Evolutionary conservation across 352 stramenopile genomes (phyloP).

Genomic region (Pythium rishiriense): DNA sequence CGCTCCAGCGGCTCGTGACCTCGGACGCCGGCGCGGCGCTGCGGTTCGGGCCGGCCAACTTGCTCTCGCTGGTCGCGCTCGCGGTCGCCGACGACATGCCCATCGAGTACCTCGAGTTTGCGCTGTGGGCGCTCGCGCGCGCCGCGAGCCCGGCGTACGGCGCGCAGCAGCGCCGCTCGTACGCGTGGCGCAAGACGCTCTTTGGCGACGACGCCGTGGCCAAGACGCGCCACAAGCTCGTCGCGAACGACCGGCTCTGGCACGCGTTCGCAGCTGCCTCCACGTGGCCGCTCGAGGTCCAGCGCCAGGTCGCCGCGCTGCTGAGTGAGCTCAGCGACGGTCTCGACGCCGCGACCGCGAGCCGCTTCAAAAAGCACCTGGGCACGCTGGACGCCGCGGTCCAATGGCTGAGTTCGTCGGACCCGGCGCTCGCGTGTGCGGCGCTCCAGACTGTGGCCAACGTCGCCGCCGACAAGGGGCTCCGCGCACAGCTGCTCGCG

Average conservation of each 20-base stretch:
- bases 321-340: constrained; percentile 45
- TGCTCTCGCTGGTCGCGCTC: constrained; percentile 64
- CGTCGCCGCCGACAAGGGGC: constrained; percentile 33
- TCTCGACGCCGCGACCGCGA: constrained; percentile 7
- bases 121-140: constrained; percentile 52
- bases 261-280: constrained; percentile 26
- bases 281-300: constrained; percentile 33
- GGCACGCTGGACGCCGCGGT: constrained; percentile 34
- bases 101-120: constrained; percentile 66
- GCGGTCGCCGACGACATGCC: constrained; percentile 56
- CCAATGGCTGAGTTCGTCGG: constrained; percentile 44
- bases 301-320: constrained; percentile 48
- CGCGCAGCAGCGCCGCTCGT: constrained; percentile 32
- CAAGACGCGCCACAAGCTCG: constrained; percentile 56
- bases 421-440: constrained; percentile 34
- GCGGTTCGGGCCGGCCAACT: constrained; percentile 64
- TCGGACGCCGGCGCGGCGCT: constrained; percentile 40
- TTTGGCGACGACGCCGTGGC: constrained; percentile 57
- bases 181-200: constrained; percentile 58
- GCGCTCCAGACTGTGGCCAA: constrained; percentile 50
- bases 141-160: not conserved
- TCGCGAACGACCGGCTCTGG: constrained; percentile 58
- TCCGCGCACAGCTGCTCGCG: constrained; percentile 40
- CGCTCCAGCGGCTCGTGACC: constrained; percentile 50
- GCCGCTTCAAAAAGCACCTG: constrained; percentile 28